These are phyloP conservation scores for Myrmaecium sp. DNA, from an alignment of 2,329 filamentous ascomycete species.

Conservation along the genomic window DNA sequence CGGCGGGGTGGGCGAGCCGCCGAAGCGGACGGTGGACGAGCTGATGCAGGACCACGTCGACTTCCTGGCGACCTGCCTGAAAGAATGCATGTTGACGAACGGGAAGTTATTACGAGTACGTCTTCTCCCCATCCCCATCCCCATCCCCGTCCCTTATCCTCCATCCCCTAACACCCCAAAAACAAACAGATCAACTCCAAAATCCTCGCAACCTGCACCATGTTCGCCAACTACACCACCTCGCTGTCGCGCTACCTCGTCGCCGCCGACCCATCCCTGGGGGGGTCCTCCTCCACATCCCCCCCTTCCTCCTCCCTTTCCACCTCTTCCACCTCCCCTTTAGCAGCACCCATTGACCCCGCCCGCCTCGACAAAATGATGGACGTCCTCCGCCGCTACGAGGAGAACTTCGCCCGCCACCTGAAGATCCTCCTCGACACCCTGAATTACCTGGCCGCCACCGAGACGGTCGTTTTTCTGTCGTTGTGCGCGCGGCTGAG, in stretches of 20 bases:
- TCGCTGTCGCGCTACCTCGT: conserved; percentile 74
- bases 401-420: conserved; percentile 82
- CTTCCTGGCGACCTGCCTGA: conserved; percentile 91
- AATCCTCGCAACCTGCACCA: conserved; percentile 85
- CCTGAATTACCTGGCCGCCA: conserved; percentile 91
- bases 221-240: conserved; percentile 82
- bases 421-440: conserved; percentile 88
- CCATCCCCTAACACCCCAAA: conserved; percentile 3
- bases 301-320: conserved; percentile 6
- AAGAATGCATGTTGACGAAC: conserved; percentile 98
- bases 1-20: conserved; percentile 21
- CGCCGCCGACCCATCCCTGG: conserved; percentile 65
- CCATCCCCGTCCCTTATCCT: conserved; percentile 1
- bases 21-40: conserved; percentile 76
- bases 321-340: conserved; percentile 7
- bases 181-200: conserved; percentile 78
- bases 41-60: conserved; percentile 98
- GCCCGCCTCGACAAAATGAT: conserved; percentile 57
- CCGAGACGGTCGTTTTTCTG: conserved; percentile 85
- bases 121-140: conserved; percentile 7
- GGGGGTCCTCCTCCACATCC: conserved; percentile 35
- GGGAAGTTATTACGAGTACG: conserved; percentile 77
- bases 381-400: conserved; percentile 80
- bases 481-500: conserved; percentile 72
- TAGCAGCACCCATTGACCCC: conserved; percentile 30